Evolutionary conservation across 73 alveolate genomes (phyloP).

Genomic region (Tetrahymena borealis): DNA sequence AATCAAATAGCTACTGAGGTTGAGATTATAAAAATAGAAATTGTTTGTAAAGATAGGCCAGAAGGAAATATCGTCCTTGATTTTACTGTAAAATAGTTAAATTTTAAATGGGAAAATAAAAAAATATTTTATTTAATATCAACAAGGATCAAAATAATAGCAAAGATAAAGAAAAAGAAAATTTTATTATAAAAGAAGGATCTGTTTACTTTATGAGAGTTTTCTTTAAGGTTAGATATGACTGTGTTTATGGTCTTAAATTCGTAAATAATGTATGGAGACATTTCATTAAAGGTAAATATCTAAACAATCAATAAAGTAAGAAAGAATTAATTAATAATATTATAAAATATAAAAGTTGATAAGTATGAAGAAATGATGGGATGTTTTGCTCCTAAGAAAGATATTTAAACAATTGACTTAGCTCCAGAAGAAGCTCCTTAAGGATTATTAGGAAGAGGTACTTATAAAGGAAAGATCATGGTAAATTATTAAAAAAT

Average conservation of each 20-base stretch:
- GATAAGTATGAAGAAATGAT: slow-evolving; percentile 48
- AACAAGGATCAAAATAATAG: background rate
- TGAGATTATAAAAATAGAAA: slow-evolving; percentile 29
- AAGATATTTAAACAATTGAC: slow-evolving; percentile 24
- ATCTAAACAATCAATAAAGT: background rate
- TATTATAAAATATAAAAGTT: background rate
- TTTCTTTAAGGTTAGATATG: slow-evolving; percentile 52
- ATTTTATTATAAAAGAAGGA: slow-evolving; percentile 40
- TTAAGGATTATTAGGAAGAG: slow-evolving; percentile 44
- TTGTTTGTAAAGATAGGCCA: slow-evolving; percentile 16
- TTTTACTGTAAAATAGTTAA: background rate
- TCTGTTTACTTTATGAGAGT: slow-evolving; percentile 23
- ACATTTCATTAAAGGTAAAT: slow-evolving; percentile 10
- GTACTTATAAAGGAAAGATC: slow-evolving; percentile 46
- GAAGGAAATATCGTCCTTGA: slow-evolving; percentile 25
- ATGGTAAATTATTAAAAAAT: background rate
- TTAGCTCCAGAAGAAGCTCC: slow-evolving; percentile 49
- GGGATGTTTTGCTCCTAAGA: slow-evolving; percentile 62
- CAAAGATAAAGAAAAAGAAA: slow-evolving; percentile 15
- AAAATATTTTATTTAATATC: no score
- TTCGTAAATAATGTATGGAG: slow-evolving; percentile 39
- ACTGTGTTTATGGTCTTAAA: slow-evolving; percentile 49
- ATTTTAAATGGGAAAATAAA: background rate
- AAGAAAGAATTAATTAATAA: background rate
- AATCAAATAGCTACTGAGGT: slow-evolving; percentile 45